Base-by-base conservation (phyloP, 73 alveolate species). In the Breviolum minutum region DNA sequence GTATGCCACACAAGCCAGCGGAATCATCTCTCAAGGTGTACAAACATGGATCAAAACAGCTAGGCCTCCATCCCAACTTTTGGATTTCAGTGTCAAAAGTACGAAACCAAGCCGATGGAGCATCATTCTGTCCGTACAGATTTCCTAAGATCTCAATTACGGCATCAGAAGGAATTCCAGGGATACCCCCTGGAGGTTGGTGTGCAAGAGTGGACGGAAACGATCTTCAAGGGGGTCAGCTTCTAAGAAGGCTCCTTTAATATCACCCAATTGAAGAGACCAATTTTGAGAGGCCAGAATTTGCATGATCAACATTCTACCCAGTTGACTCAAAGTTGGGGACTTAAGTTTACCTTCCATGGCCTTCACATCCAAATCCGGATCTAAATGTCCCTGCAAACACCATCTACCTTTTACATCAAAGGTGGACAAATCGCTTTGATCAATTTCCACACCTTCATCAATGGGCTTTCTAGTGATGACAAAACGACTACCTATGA, bases 301-400 rank as follows among this genome's bases (percentile, higher is more conserved):
- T 40, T 77, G 92, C 92, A 82, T 40, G 17, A 82, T 27, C 17
- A 30, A 6, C 68, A 60, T 82, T 0, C 92, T 24, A 7, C 73
- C 68, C 69, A 82, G 0, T 82, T 82, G 92, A 30, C 60, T 54
- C 40, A 82, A 13, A 14, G 92, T 82, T 0, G 92, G 92, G 27
- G 92, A 82, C 13, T 82, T 24, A 32, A 40, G 71, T 40, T 20
- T 16, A 8, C 92, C 92, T 8, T 10, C 30, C 0, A 48, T 1
- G 54, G 26, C 92, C 73, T 82, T 82, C 1, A 13, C 13, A 16
- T 30, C 69, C 1, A 82, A 7, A 30, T 82, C 92, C 5, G 92
- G 92, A 60, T 82, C 92, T 8, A 82, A 32, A 32, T 82, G 92
- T 16, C 92, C 92, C 40, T 82, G 92, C 7, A 82, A 40, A 20